Percentiles rank a stretch among this genome's conserved stretches.
Evolutionary conservation across 1,284 basidiomycete species (phyloP).

Genomic region (Pholiota adiposa): DNA sequence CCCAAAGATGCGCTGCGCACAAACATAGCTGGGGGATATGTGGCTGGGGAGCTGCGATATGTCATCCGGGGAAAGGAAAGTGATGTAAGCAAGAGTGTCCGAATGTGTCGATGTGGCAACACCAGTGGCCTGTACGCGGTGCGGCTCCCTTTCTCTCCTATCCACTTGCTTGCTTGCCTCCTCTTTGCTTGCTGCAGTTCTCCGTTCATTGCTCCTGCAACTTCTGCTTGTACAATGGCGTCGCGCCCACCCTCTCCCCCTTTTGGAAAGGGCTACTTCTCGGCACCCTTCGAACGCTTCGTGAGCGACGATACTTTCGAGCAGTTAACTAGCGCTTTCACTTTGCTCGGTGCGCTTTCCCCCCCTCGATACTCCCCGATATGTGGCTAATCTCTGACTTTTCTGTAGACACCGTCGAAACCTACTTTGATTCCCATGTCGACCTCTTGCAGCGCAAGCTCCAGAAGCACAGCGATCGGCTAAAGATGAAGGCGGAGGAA

Average conservation of each 20-base stretch:
- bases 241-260: conserved; percentile 45
- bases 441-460: conserved; percentile 88
- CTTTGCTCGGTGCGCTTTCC: conserved; percentile 62
- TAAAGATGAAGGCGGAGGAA: conserved; percentile 79
- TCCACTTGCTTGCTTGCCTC: conserved; percentile 2
- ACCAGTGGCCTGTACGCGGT: conserved; percentile 10
- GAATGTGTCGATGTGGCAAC: conserved; percentile 27
- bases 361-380: conserved; percentile 3
- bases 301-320: conserved; percentile 48
- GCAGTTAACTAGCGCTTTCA: conserved; percentile 56
- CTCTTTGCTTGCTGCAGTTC: conserved; percentile 1
- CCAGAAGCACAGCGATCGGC: conserved; percentile 82
- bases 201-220: neutral
- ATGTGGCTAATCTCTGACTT: conserved; percentile 29
- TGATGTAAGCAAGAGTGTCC: conserved; percentile 22
- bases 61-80: conserved; percentile 3
- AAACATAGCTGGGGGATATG: neutral
- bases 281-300: conserved; percentile 47
- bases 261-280: conserved; percentile 41
- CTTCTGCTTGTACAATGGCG: conserved; percentile 27
- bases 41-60: neutral
- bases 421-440: conserved; percentile 88
- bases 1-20: neutral
- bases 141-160: conserved; percentile 7
- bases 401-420: conserved; percentile 79